These are phyloP conservation scores for Crithidia bombi DNA, from an alignment of 208 protist genomes.

Conservation along the genomic window DNA sequence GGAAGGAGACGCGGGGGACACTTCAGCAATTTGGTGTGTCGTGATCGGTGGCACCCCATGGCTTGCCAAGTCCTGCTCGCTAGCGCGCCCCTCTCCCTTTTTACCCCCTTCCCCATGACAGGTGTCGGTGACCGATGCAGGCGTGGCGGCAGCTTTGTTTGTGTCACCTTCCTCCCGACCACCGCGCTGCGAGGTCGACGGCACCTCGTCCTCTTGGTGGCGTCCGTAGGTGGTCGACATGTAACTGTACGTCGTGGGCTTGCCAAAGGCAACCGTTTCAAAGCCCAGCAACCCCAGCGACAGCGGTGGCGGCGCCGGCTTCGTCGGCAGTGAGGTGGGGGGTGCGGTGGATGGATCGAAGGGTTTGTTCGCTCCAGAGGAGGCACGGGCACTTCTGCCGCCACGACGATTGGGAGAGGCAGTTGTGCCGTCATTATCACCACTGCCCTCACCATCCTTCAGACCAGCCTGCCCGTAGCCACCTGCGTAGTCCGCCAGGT, in stretches of 20 bases:
- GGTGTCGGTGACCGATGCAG: no score
- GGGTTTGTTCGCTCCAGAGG: not conserved
- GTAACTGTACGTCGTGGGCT: not conserved
- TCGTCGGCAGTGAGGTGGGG: slow-evolving; percentile 2
- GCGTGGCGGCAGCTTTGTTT: no score
- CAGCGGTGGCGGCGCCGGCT: not conserved
- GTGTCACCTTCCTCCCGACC: no score
- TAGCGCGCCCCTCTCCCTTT: not conserved
- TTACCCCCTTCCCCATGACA: no score
- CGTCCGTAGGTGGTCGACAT: not conserved
- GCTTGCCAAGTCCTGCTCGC: not conserved
- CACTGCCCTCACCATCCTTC: not conserved
- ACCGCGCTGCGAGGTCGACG: no score
- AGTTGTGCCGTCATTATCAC: not conserved
- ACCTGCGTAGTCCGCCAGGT: not conserved
- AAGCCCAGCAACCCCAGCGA: slow-evolving; percentile 11
- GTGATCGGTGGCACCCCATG: no score
- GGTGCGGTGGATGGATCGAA: slow-evolving; percentile 3
- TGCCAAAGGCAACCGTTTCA: slow-evolving; percentile 13
- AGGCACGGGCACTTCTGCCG: not conserved
- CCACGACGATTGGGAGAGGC: not conserved
- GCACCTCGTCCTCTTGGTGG: not conserved
- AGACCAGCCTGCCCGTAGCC: no score
- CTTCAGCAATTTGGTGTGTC: no score
- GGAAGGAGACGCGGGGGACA: no score